A percentile compares a stretch with the other conserved stretches of the same genome.
phyloP scores from a whole-genome alignment of 192 early-diverging fungal species.

The Coemansia nantahalensis region DNA sequence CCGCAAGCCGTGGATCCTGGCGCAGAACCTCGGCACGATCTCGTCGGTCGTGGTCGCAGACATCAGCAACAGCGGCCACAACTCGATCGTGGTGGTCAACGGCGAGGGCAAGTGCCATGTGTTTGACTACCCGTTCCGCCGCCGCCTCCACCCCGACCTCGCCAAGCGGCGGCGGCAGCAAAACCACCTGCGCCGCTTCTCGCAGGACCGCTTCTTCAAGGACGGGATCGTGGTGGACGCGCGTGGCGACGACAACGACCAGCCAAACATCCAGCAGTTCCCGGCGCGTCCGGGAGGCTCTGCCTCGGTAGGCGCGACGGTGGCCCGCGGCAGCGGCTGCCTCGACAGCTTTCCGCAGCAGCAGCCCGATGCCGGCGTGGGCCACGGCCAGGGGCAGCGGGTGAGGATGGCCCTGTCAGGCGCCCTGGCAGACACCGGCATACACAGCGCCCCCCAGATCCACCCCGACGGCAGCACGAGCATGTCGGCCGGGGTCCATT shows the following conservation, averaged over 20 bases:
- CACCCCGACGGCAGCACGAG: conserved; percentile 1
- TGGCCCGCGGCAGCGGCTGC: too few relatives aligned
- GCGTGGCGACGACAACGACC: not conserved
- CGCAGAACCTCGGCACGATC: conserved; percentile 50
- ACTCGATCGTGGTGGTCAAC: conserved; percentile 50
- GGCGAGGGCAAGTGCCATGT: conserved; percentile 52
- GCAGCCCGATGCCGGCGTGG: too few relatives aligned
- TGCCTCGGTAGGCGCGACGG: too few relatives aligned
- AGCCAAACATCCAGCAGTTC: too few relatives aligned
- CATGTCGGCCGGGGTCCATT: not conserved
- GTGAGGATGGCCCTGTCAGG: not conserved
- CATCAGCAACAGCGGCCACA: conserved; percentile 44
- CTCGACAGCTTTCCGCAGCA: too few relatives aligned
- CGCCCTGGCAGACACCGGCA: not conserved
- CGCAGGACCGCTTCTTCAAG: conserved; percentile 48
- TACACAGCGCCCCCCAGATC: not conserved
- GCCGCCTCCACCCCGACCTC: conserved; percentile 39
- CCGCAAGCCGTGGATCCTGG: conserved; percentile 53
- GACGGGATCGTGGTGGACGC: conserved; percentile 23
- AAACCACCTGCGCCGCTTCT: conserved; percentile 45
- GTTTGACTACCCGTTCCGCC: conserved; percentile 50
- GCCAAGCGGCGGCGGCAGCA: conserved; percentile 41
- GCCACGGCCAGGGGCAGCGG: not conserved
- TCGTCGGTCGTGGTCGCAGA: conserved; percentile 48
- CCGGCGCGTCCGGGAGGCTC: too few relatives aligned